These are phyloP conservation scores for Sporisorium exsertum DNA, from an alignment of 1,284 basidiomycete species.

Conservation along the genomic window DNA sequence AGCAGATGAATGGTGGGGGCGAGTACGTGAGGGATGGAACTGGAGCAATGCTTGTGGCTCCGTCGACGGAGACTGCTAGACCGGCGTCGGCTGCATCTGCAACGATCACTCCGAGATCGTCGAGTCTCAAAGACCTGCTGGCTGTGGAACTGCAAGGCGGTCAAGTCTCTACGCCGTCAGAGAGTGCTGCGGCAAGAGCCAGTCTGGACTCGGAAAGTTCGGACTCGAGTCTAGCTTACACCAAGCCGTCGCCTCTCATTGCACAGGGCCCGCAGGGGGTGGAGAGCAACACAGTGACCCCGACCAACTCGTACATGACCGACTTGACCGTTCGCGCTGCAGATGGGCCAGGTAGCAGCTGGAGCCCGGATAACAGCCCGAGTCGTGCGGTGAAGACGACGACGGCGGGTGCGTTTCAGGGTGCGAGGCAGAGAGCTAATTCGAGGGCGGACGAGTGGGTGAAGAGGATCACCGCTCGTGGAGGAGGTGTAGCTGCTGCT, in stretches of 20 bases:
- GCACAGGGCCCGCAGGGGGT: background rate
- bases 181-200: background rate
- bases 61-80: background rate
- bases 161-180: background rate
- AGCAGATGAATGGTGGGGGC: too few species aligned
- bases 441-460: slow-evolving; percentile 49
- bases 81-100: slow-evolving; percentile 14
- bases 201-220: slow-evolving; percentile 29
- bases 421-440: slow-evolving; percentile 29
- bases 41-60: background rate
- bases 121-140: slow-evolving; percentile 36
- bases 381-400: background rate
- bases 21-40: too few species aligned
- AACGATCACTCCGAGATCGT: slow-evolving; percentile 32
- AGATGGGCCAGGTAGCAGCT: slow-evolving; percentile 10
- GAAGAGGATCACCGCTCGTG: slow-evolving; percentile 16
- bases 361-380: slow-evolving; percentile 34
- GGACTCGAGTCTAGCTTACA: slow-evolving; percentile 41
- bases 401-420: background rate
- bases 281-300: slow-evolving; percentile 24
- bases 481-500: background rate
- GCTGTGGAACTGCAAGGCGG: slow-evolving; percentile 10
- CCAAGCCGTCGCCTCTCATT: slow-evolving; percentile 38
- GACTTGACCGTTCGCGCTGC: slow-evolving; percentile 10
- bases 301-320: slow-evolving; percentile 39